Evolutionary conservation across 1,139 yeast genomes (phyloP).

Genomic region (Candida sanyaensis): DNA sequence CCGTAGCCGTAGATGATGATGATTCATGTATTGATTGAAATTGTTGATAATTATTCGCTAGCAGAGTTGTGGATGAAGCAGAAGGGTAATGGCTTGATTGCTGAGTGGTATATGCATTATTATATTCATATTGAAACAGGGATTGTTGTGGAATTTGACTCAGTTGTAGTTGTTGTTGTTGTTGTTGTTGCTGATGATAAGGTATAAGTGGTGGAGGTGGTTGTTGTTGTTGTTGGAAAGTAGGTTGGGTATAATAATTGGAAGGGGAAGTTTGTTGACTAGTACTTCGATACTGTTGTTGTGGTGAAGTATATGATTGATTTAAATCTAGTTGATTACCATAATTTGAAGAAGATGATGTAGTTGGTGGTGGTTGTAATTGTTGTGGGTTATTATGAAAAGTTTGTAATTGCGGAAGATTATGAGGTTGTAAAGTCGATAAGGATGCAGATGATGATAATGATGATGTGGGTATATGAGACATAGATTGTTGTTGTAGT

Average conservation of each 20-base stretch:
- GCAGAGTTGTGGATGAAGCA: conserved; percentile 1
- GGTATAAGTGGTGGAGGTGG: conserved; percentile 1
- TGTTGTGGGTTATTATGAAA: conserved; percentile 8
- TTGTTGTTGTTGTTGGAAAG: not conserved
- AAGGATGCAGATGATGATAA: not conserved
- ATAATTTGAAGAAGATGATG: not conserved
- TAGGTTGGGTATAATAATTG: conserved; percentile 2
- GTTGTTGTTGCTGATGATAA: conserved; percentile 1
- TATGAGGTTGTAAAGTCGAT: not conserved
- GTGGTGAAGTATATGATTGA: not conserved
- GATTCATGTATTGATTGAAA: conserved; percentile 5
- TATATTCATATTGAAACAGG: conserved; percentile 6
- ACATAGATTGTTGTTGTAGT: conserved; percentile 8
- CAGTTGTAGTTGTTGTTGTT: conserved; percentile 4
- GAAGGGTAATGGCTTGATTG: conserved; percentile 5
- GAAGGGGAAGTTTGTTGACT: conserved; percentile 7
- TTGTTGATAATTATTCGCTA: not conserved
- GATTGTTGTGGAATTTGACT: conserved; percentile 1
- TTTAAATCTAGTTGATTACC: conserved; percentile 6
- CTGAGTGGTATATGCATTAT: conserved; percentile 1
- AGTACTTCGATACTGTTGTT: not conserved
- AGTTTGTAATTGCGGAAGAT: conserved; percentile 1
- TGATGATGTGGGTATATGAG: not conserved
- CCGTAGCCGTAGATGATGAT: not conserved
- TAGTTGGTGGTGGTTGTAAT: conserved; percentile 3